Conservation (phyloP, 2,329 filamentous ascomycete genomes). For the Fusarium illudens region DNA sequence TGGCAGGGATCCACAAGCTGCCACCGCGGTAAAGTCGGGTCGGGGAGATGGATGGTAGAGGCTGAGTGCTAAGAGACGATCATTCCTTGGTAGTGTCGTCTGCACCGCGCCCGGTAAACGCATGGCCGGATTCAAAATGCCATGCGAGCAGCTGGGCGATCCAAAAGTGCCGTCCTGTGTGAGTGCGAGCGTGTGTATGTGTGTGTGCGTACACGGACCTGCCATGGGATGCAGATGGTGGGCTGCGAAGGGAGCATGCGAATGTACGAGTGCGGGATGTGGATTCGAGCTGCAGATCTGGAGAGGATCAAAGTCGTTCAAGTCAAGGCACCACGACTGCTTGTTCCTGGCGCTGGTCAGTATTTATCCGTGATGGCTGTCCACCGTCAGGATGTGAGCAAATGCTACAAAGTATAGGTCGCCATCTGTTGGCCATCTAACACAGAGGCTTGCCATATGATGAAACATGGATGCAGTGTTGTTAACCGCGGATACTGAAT, state of each 20-base stretch:
- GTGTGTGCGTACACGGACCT: not conserved
- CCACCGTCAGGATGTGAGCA: not conserved
- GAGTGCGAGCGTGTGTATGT: not conserved
- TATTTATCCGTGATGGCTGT: not conserved
- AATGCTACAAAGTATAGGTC: not conserved
- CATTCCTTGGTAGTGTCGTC: not conserved
- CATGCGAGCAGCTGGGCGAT: conserved; percentile 1
- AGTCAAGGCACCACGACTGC: not conserved
- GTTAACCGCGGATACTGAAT: conserved; percentile 11
- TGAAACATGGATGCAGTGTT: conserved; percentile 21
- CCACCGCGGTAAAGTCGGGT: conserved; percentile 3
- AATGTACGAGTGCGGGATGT: conserved; percentile 24
- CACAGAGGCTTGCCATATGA: not conserved
- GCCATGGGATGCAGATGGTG: not conserved
- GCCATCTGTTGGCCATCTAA: conserved; percentile 6
- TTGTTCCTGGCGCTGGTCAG: conserved; percentile 26
- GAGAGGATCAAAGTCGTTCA: conserved; percentile 15
- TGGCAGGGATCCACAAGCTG: conserved; percentile 5
- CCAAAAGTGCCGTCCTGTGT: conserved; percentile 1
- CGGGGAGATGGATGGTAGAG: not conserved
- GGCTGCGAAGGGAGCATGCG: not conserved
- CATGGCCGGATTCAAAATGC: not conserved
- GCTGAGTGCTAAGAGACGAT: not conserved
- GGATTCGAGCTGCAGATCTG: conserved; percentile 34
- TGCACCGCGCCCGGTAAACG: not conserved